These are phyloP conservation scores for Heritiera littoralis DNA, from an alignment of 345 rosid genomes.

Conservation along the genomic window DNA sequence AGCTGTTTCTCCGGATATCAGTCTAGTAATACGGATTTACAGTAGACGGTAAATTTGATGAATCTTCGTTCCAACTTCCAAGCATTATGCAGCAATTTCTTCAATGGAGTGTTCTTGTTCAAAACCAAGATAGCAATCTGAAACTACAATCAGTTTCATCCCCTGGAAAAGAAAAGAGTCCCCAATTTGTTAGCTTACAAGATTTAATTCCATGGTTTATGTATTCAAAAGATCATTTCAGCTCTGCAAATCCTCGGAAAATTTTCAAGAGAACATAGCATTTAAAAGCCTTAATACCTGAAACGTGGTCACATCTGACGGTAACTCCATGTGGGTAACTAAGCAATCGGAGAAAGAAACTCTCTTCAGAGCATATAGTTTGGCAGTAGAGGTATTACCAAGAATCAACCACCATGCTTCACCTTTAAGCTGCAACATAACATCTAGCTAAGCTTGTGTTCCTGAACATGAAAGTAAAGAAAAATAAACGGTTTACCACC, in stretches of 20 bases:
- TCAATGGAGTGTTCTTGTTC: conserved; percentile 79
- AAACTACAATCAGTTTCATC: conserved; percentile 65
- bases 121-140: conserved; percentile 91
- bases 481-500: conserved; percentile 40
- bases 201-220: neutral
- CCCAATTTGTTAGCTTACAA: neutral
- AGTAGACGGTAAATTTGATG: neutral
- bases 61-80: conserved; percentile 23
- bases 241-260: neutral
- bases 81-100: conserved; percentile 33
- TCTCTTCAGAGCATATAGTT: conserved; percentile 85
- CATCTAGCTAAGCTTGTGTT: conserved; percentile 21
- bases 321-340: conserved; percentile 73
- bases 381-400: conserved; percentile 65
- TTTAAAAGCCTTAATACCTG: conserved; percentile 49
- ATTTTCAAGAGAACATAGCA: neutral
- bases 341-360: conserved; percentile 70
- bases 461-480: conserved; percentile 1
- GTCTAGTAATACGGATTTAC: neutral
- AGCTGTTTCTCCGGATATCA: neutral
- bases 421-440: conserved; percentile 65
- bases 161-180: conserved; percentile 48
- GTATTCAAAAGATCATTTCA: neutral
- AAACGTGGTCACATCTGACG: conserved; percentile 47
- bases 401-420: conserved; percentile 99